phyloP scores from a whole-genome alignment of 1,284 basidiomycete genomes.

The Heliocybe sulcata region DNA sequence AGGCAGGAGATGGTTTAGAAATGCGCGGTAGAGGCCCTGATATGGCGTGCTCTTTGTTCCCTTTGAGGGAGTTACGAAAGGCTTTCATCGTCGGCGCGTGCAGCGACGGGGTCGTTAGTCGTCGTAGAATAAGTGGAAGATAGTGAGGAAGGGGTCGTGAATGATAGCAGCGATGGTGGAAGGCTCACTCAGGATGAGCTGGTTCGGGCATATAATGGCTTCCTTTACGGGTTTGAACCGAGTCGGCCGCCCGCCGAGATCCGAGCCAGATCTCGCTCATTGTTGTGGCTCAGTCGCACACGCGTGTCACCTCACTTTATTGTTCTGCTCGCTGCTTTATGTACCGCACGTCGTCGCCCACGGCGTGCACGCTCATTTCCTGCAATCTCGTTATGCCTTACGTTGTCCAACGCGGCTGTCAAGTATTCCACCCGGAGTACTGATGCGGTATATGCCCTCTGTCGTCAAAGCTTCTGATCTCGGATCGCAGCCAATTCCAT shows the following conservation, averaged over 20 bases:
- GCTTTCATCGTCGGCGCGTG: conserved; percentile 60
- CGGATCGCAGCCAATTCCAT: not conserved
- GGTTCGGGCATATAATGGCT: not conserved
- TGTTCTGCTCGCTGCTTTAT: not conserved
- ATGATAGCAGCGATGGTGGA: not conserved
- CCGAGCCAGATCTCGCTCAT: not conserved
- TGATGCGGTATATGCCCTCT: too few species aligned
- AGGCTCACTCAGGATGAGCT: not conserved
- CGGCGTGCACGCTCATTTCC: not conserved
- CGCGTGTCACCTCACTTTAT: not conserved
- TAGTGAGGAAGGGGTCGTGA: conserved; percentile 10
- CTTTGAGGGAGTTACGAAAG: conserved; percentile 78
- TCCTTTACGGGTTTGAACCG: not conserved
- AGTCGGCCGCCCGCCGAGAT: not conserved
- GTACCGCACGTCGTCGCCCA: not conserved
- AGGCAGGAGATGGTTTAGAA: conserved; percentile 60
- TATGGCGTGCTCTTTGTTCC: conserved; percentile 59
- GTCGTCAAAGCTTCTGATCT: not conserved
- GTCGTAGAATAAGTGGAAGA: conserved; percentile 14
- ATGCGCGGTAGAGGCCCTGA: conserved; percentile 61
- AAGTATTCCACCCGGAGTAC: too few species aligned
- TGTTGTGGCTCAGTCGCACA: not conserved
- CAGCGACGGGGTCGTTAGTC: conserved; percentile 12
- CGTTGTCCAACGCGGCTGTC: too few species aligned
- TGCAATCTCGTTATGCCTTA: not conserved